A percentile compares a stretch with the other conserved stretches of the same genome.
phyloP scores from a whole-genome alignment of 208 protist genomes.

The Acanthamoeba castellanii region DNA sequence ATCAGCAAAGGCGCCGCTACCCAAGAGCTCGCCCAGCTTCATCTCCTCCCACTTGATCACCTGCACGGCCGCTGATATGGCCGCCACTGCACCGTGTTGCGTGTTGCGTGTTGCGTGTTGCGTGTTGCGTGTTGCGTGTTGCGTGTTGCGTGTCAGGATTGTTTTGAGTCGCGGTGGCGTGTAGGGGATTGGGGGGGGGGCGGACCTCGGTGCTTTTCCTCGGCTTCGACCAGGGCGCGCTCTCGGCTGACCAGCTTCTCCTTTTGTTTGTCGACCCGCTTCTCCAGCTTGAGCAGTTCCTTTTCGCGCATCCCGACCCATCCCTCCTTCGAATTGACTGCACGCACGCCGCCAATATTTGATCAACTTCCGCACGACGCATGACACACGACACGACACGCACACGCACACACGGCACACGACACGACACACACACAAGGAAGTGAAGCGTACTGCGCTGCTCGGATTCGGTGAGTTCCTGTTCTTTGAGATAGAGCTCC shows the following conservation, averaged over 20 bases:
- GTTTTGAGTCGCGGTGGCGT: too few relatives aligned
- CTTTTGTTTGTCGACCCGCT: not conserved
- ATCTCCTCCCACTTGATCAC: conserved; percentile 11
- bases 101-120: too few relatives aligned
- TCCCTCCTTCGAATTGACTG: not conserved
- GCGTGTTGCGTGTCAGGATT: too few relatives aligned
- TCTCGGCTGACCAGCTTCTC: not conserved
- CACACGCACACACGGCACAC: too few relatives aligned
- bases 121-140: too few relatives aligned
- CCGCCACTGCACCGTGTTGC: not conserved
- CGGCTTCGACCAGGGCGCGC: not conserved
- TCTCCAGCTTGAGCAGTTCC: not conserved
- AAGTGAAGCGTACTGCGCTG: not conserved
- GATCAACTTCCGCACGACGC: too few relatives aligned
- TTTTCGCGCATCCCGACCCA: not conserved
- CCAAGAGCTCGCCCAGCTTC: conserved; percentile 46
- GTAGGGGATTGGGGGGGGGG: not conserved
- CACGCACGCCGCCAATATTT: too few relatives aligned
- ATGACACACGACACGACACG: too few relatives aligned
- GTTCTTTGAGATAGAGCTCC: conserved; percentile 14
- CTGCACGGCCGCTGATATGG: conserved; percentile 19
- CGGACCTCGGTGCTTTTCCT: conserved; percentile 1
- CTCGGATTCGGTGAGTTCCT: not conserved
- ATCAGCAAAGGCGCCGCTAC: conserved; percentile 77
- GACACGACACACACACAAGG: not conserved